phyloP scores from a whole-genome alignment of 2,329 filamentous ascomycete genomes.

The Simplicillium aogashimaense region DNA sequence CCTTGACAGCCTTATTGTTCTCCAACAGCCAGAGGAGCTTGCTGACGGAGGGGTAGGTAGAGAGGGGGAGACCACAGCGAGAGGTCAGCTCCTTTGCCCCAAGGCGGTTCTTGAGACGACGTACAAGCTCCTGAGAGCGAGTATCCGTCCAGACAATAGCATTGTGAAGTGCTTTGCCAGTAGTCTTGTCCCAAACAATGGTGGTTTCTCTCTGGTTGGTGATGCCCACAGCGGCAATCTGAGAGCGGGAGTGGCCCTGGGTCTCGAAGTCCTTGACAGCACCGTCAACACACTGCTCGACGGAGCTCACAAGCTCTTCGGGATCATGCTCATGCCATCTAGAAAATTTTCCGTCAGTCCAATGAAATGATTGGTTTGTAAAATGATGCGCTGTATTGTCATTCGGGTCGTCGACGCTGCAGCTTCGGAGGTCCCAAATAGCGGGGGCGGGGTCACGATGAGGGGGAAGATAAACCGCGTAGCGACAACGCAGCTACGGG shows the following conservation, averaged over 20 bases:
- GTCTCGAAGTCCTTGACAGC: conserved; percentile 60
- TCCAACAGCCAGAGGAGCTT: conserved; percentile 71
- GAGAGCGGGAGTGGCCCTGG: conserved; percentile 53
- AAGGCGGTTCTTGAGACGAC: conserved; percentile 57
- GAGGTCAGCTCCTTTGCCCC: conserved; percentile 58
- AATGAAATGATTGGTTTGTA: not conserved
- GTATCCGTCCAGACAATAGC: conserved; percentile 83
- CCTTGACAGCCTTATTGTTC: conserved; percentile 55
- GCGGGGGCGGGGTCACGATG: not conserved
- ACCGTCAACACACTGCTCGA: conserved; percentile 66
- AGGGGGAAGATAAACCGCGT: not conserved
- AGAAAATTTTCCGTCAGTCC: conserved; percentile 2
- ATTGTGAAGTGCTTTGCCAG: conserved; percentile 68
- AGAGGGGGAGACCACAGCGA: conserved; percentile 67
- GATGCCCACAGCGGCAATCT: conserved; percentile 69
- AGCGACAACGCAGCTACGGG: not conserved
- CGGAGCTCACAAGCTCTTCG: conserved; percentile 60
- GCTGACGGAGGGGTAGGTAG: conserved; percentile 71
- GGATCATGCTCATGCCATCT: conserved; percentile 86
- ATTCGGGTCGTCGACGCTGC: too few species aligned
- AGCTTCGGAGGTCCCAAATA: not conserved
- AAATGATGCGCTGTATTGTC: not conserved
- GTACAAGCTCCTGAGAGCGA: conserved; percentile 60
- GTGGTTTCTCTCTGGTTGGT: conserved; percentile 81
- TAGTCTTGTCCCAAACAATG: conserved; percentile 68